A percentile compares a stretch with the other conserved stretches of the same genome.
These are phyloP conservation scores for Diplodia sapinea DNA, from an alignment of 2,329 filamentous ascomycete species.

Conservation along the genomic window DNA sequence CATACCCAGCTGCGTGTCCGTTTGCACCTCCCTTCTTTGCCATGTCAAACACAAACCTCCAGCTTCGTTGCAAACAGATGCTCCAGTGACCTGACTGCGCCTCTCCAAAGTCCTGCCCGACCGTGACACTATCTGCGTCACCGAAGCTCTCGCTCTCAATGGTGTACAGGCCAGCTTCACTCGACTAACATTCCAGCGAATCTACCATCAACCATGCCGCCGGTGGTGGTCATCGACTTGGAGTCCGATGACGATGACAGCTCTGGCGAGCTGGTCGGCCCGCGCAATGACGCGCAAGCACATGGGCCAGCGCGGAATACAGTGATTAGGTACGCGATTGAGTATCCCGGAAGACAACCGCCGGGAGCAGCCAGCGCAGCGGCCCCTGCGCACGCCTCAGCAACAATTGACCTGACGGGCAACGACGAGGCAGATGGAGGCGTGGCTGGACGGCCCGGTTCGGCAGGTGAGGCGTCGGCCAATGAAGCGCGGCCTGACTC, in stretches of 20 bases:
- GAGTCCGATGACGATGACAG: not conserved
- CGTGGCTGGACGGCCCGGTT: conserved; percentile 4
- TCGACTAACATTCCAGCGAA: not conserved
- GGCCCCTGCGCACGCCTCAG: too few relatives aligned
- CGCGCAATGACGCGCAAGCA: not conserved
- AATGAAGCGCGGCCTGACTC: conserved; percentile 20
- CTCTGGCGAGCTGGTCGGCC: not conserved
- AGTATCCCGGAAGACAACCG: not conserved
- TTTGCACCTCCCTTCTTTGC: not conserved
- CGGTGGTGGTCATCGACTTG: not conserved
- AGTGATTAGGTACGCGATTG: not conserved
- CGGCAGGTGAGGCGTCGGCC: conserved; percentile 14
- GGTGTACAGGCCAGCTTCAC: not conserved
- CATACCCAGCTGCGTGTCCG: not conserved
- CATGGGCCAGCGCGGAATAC: not conserved
- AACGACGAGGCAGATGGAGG: not conserved
- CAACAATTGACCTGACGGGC: conserved; percentile 11
- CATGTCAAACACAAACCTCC: not conserved
- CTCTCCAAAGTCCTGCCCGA: not conserved
- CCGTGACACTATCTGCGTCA: too few relatives aligned
- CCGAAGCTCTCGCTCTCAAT: not conserved
- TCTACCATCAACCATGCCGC: not conserved
- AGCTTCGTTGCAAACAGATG: not conserved
- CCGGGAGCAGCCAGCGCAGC: too few relatives aligned
- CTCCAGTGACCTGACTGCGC: not conserved